phyloP scores from a whole-genome alignment of 176 grass and related monocot genomes.

The Sorghum bicolor region Sorghum_bicolor_NCBIv3 NC_012870.2:29438501-29439000 shows the following conservation, averaged over 20 bases:
- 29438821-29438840: conserved; percentile 10
- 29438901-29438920: conserved; percentile 81
- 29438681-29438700: conserved; percentile 74
- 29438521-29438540: conserved; percentile 94
- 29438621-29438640: conserved; percentile 79
- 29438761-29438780: conserved; percentile 15
- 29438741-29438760: conserved; percentile 95
- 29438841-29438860: conserved; percentile 83
- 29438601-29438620: conserved; percentile 86
- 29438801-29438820: not conserved
- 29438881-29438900: conserved; percentile 89
- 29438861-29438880: conserved; percentile 84
- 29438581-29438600: conserved; percentile 61
- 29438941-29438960: conserved; percentile 81
- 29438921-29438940: conserved; percentile 83
- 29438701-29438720: conserved; percentile 85
- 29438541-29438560: conserved; percentile 87
- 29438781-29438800: not conserved
- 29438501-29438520: conserved; percentile 94
- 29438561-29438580: conserved; percentile 76
- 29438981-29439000: conserved; percentile 48
- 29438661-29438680: conserved; percentile 80
- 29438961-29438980: conserved; percentile 58
- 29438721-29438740: conserved; percentile 44
- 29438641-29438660: conserved; percentile 76